Evolutionary conservation across 2,329 filamentous ascomycete genomes (phyloP).

Genomic region (Monosporascus cannonballus): DNA sequence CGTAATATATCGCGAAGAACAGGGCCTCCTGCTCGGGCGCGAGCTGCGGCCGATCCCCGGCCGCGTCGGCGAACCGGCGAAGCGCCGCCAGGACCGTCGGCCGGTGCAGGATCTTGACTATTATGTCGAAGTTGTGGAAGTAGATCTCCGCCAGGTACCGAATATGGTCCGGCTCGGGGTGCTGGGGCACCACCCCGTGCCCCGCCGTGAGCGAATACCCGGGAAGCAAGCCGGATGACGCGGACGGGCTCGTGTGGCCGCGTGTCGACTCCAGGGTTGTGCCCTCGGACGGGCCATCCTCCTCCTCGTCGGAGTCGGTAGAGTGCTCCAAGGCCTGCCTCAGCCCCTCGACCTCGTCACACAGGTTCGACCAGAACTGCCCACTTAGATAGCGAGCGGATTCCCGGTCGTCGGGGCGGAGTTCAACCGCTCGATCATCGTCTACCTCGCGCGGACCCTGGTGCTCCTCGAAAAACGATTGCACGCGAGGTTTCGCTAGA

Average conservation of each 20-base stretch:
- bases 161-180: slow-evolving; percentile 33
- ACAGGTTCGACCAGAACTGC: slow-evolving; percentile 39
- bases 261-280: slow-evolving; percentile 14
- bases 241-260: slow-evolving; percentile 2
- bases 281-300: slow-evolving; percentile 21
- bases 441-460: neutral
- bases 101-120: slow-evolving; percentile 39
- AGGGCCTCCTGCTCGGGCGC: slow-evolving; percentile 28
- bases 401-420: slow-evolving; percentile 10
- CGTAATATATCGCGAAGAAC: slow-evolving; percentile 38
- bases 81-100: slow-evolving; percentile 30
- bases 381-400: slow-evolving; percentile 33
- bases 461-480: neutral
- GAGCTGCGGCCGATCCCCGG: slow-evolving; percentile 8
- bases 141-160: slow-evolving; percentile 30
- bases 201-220: slow-evolving; percentile 15
- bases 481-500: neutral
- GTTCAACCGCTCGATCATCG: neutral
- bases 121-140: slow-evolving; percentile 35
- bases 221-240: slow-evolving; percentile 16
- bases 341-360: slow-evolving; percentile 38
- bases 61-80: slow-evolving; percentile 28
- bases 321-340: slow-evolving; percentile 37
- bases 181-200: slow-evolving; percentile 11
- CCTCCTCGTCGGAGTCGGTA: slow-evolving; percentile 32